Evolutionary conservation across 768 basidiomycete genomes (phyloP).

Genomic region (Sporobolomyces phaffii): DNA sequence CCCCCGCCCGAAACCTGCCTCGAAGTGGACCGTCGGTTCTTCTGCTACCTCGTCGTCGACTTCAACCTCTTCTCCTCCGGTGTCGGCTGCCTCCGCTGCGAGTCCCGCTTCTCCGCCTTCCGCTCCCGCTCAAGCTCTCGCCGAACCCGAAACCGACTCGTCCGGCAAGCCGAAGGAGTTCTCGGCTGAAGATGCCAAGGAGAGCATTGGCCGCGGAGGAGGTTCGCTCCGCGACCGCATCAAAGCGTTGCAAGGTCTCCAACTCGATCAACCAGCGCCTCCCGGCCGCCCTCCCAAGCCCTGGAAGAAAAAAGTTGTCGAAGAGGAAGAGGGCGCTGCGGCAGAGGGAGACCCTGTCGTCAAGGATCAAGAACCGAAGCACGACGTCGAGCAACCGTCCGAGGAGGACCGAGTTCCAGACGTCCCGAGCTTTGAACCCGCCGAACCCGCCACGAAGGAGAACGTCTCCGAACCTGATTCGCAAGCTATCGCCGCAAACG

Average conservation of each 20-base stretch:
- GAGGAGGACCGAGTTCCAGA: constrained; percentile 6
- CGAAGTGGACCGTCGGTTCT: constrained; percentile 4
- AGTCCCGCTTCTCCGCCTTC: not conserved
- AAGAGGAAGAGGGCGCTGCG: not conserved
- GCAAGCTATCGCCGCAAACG: no score
- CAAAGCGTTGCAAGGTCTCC: constrained; percentile 87
- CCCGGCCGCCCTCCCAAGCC: constrained; percentile 57
- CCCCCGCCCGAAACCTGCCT: constrained; percentile 11
- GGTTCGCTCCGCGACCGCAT: constrained; percentile 81
- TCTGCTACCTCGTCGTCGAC: not conserved
- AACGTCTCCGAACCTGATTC: not conserved
- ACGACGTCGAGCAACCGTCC: not conserved
- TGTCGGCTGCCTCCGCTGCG: constrained; percentile 7
- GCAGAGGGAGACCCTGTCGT: constrained; percentile 16
- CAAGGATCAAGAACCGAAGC: constrained; percentile 20
- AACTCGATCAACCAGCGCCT: constrained; percentile 51
- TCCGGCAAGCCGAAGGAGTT: constrained; percentile 34
- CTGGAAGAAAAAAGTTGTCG: constrained; percentile 53
- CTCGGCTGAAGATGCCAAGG: constrained; percentile 74
- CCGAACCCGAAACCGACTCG: constrained; percentile 12
- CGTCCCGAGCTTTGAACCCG: constrained; percentile 24
- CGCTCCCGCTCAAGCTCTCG: not conserved
- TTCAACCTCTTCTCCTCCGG: constrained; percentile 5
- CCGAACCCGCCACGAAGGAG: constrained; percentile 5
- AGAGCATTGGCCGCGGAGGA: constrained; percentile 67